Evolutionary conservation across 2,329 filamentous ascomycete species (phyloP), one percentile per base, ranked within the genome.

Genomic region (Cercospora zeae-maydis): DNA sequence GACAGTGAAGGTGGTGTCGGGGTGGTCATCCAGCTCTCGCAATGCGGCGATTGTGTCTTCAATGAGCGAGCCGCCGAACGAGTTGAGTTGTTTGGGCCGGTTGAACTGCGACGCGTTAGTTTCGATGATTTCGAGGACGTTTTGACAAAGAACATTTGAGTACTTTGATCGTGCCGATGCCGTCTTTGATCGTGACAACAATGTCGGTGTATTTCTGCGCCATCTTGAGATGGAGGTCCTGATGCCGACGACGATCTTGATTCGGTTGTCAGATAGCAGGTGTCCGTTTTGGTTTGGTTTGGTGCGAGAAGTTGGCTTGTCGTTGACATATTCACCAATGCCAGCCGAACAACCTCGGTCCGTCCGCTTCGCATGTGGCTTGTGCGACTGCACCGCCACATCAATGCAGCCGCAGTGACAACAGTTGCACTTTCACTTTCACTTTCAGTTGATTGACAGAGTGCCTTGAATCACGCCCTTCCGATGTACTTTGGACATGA

Each of bases 311-410:
- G 30, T 31, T 6, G 10, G n/a, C 27, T 53, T 31, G 16, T 53
- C 6, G 49, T 34, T 53, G 49, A 53, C 49, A 53, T 34, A 34
- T 33, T 53, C 27, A 33, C 16, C 49, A 77, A 69, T 63, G 72
- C 2, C 79, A 80, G 70, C 76, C 74, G 24, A 62, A 70, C 24
- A 73, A 72, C 54, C 72, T 80, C 6, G 67, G 74, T 24, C 33
- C 66, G 14, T 72, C 75, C 14, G 79, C 79, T 1, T 66, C 16
- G 37, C 2, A 14, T 47, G 55, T 45, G 55, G 55, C 55, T 34
- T 14, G 37, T 45, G 37, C 11, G n/a, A 16, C 16, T 34, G 30
- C 49, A 53, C 49, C 30, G 49, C 49, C 49, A 53, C 49, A 10
- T 10, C 3, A 4, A n/a, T 4, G 8, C 30, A 16, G 49, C 49